phyloP scores from a whole-genome alignment of 179 eudicot genomes.

The Gypsophila paniculata region DNA sequence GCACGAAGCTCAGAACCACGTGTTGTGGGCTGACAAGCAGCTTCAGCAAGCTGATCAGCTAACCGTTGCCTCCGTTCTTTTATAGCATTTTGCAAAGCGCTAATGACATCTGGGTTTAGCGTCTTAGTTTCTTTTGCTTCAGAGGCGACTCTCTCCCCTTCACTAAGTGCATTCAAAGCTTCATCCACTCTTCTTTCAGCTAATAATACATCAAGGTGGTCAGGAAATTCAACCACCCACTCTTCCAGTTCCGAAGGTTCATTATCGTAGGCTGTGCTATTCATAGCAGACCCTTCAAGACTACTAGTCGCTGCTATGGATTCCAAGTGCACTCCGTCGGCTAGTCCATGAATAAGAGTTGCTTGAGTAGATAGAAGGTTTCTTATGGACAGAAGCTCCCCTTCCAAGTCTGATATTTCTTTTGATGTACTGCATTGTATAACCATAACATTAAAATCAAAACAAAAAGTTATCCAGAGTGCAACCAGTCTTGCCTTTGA shows the following conservation, averaged over 20 bases:
- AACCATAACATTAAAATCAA: neutral
- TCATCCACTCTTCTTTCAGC: constrained; percentile 97
- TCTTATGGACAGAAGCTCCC: constrained; percentile 90
- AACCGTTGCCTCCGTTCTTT: constrained; percentile 68
- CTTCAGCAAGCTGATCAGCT: constrained; percentile 97
- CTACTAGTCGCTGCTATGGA: constrained; percentile 38
- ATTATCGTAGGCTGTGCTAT: constrained; percentile 31
- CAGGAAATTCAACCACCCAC: constrained; percentile 78
- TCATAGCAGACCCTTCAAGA: constrained; percentile 40
- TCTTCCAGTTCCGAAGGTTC: constrained; percentile 77
- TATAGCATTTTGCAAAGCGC: constrained; percentile 55
- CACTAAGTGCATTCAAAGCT: constrained; percentile 71
- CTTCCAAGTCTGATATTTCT: constrained; percentile 98
- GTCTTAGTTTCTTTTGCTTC: constrained; percentile 75
- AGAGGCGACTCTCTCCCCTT: constrained; percentile 66
- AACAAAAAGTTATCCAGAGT: neutral
- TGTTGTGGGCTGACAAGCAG: constrained; percentile 96
- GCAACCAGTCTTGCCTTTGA: neutral
- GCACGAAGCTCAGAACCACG: constrained; percentile 92
- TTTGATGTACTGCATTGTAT: constrained; percentile 69
- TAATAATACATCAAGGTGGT: constrained; percentile 81
- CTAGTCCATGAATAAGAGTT: constrained; percentile 76
- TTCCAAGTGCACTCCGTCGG: constrained; percentile 84
- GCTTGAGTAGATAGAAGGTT: constrained; percentile 94
- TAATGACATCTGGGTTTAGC: constrained; percentile 44